These are phyloP conservation scores for Pseudomonodictys pantanalensis DNA, from an alignment of 495 filamentous ascomycete genomes.

Conservation along the genomic window DNA sequence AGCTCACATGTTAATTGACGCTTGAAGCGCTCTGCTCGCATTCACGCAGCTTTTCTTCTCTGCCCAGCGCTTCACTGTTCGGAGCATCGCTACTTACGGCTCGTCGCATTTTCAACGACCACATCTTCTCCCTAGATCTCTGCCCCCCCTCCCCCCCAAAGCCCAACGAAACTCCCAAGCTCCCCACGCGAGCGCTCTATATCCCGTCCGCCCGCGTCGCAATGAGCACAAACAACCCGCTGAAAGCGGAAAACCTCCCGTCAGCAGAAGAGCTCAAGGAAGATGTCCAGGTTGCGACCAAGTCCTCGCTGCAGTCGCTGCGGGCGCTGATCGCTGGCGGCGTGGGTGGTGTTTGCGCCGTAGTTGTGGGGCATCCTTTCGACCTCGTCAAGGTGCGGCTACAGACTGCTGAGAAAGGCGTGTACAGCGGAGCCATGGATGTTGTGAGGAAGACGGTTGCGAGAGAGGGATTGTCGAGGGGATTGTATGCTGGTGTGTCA, in stretches of 20 bases:
- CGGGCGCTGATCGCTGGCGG: slow-evolving; percentile 86
- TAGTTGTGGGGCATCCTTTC: slow-evolving; percentile 92
- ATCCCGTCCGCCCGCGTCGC: background rate
- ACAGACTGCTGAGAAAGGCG: slow-evolving; percentile 91
- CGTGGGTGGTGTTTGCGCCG: slow-evolving; percentile 90
- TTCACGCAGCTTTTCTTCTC: too few species aligned
- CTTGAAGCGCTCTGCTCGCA: background rate
- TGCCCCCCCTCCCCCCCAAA: background rate
- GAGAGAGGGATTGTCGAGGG: slow-evolving; percentile 76
- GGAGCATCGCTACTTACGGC: too few species aligned
- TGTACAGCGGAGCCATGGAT: slow-evolving; percentile 87
- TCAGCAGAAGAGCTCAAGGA: slow-evolving; percentile 41
- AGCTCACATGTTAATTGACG: slow-evolving; percentile 8
- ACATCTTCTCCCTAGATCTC: background rate
- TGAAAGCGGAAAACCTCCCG: slow-evolving; percentile 26
- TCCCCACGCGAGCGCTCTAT: too few species aligned
- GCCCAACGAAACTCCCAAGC: background rate
- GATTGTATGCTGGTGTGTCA: slow-evolving; percentile 94
- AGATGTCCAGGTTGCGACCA: slow-evolving; percentile 41
- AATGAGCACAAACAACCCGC: slow-evolving; percentile 6
- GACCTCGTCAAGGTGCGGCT: slow-evolving; percentile 96
- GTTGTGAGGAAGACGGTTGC: slow-evolving; percentile 84
- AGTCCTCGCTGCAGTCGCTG: slow-evolving; percentile 46
- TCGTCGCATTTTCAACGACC: background rate
- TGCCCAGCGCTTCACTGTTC: background rate